Conservation (phyloP, 1,139 yeast species). For the Kluyveromyces sp. region DNA sequence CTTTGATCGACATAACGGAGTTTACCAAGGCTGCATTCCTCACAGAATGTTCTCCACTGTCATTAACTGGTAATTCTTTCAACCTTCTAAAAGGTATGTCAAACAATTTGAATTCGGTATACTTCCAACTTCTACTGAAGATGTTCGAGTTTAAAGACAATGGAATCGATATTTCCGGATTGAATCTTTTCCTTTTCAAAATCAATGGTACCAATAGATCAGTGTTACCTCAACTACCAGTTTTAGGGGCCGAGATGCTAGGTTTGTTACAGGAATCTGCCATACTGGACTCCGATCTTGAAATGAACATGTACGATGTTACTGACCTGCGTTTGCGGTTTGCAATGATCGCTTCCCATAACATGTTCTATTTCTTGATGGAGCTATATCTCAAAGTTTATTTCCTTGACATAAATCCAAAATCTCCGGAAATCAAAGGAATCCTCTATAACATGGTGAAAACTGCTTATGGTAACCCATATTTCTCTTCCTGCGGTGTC, state of each 20-base stretch:
- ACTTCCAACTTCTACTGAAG: constrained; percentile 2
- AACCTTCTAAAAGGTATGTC: constrained; percentile 4
- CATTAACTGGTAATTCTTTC: background rate
- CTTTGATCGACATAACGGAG: constrained; percentile 2
- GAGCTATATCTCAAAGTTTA: constrained; percentile 6
- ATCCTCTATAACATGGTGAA: constrained; percentile 7
- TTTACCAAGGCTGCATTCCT: constrained; percentile 1
- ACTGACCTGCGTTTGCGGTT: constrained; percentile 2
- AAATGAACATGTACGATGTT: background rate
- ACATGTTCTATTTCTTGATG: constrained; percentile 4
- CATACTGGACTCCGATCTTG: background rate
- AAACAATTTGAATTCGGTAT: background rate
- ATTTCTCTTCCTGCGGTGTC: constrained; percentile 1
- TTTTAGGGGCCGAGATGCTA: constrained; percentile 1
- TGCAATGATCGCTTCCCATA: constrained; percentile 4
- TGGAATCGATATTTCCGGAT: constrained; percentile 5
- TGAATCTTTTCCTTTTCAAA: constrained; percentile 2
- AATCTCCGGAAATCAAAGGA: constrained; percentile 3
- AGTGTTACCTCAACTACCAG: constrained; percentile 1
- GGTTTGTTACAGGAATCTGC: background rate
- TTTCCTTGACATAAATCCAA: constrained; percentile 3
- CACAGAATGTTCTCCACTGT: constrained; percentile 1
- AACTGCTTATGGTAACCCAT: constrained; percentile 5
- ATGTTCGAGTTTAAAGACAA: constrained; percentile 1
- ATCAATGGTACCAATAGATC: constrained; percentile 1